Percentiles rank a stretch among this genome's conserved stretches.
Conservation (phyloP, 2,329 filamentous ascomycete species). For the Diplodia intermedia region DNA sequence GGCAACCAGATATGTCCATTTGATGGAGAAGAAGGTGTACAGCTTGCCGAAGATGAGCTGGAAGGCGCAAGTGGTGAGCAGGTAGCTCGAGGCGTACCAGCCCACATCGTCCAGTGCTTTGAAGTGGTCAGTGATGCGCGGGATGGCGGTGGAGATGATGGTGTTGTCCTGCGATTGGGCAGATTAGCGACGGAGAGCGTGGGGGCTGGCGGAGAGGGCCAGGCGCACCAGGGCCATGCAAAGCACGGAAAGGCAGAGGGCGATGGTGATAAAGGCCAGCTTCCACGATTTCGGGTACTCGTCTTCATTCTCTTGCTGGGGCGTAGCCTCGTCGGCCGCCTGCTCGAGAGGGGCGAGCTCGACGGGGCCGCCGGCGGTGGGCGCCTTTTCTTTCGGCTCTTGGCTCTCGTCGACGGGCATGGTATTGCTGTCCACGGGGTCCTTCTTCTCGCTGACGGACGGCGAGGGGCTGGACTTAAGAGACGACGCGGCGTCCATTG, state of each 20-base stretch:
- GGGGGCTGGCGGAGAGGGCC: neutral
- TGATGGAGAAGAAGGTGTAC: conserved; percentile 57
- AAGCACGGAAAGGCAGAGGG: conserved; percentile 41
- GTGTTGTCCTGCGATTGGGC: conserved; percentile 33
- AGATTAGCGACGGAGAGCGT: conserved; percentile 19
- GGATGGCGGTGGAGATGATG: conserved; percentile 44
- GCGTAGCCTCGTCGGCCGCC: conserved; percentile 33
- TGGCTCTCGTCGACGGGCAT: conserved; percentile 36
- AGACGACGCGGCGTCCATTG: conserved; percentile 23
- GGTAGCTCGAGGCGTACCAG: conserved; percentile 47
- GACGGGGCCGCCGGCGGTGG: conserved; percentile 30
- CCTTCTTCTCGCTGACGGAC: conserved; percentile 42
- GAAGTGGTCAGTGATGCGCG: conserved; percentile 43
- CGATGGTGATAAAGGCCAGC: conserved; percentile 40
- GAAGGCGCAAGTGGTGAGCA: conserved; percentile 52
- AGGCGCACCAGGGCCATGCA: conserved; percentile 39
- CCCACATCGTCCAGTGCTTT: conserved; percentile 36
- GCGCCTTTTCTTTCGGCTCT: conserved; percentile 12
- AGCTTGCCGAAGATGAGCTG: conserved; percentile 52
- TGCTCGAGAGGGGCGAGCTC: conserved; percentile 31
- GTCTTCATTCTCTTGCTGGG: conserved; percentile 39
- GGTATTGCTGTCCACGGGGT: conserved; percentile 38
- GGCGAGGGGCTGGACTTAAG: conserved; percentile 30
- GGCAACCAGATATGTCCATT: conserved; percentile 55
- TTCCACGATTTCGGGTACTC: conserved; percentile 46